These are phyloP conservation scores for Aspergillus sp. DNA, from an alignment of 2,329 filamentous ascomycete genomes.

Conservation along the genomic window DNA sequence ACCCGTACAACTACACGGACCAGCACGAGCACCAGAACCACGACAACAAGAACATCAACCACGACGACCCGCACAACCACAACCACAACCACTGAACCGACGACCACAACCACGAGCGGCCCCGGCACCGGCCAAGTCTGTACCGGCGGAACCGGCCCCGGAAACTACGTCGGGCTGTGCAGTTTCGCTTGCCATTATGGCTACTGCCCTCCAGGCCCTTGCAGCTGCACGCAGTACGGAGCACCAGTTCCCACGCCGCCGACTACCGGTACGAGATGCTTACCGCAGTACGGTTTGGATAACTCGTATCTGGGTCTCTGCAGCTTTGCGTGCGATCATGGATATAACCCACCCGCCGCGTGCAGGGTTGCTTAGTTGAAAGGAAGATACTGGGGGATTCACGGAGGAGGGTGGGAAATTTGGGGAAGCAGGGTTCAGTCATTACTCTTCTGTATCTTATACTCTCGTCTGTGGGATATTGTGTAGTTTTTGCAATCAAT, in stretches of 20 bases:
- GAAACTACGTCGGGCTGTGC: constrained; percentile 37
- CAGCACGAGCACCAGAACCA: neutral
- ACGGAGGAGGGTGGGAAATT: neutral
- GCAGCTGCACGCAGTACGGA: constrained; percentile 35
- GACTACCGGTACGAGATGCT: constrained; percentile 25
- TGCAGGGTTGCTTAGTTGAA: constrained; percentile 16
- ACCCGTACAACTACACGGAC: neutral
- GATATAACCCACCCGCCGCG: constrained; percentile 48
- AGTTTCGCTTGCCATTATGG: constrained; percentile 36
- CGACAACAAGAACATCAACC: neutral
- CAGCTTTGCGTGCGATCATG: constrained; percentile 53
- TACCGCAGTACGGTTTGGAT: constrained; percentile 29
- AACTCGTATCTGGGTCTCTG: constrained; percentile 52
- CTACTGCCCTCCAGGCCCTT: constrained; percentile 37
- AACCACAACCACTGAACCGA: neutral
- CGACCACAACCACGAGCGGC: neutral
- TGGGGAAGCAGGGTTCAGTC: neutral
- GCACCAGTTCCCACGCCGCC: constrained; percentile 29
- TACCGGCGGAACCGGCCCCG: constrained; percentile 33
- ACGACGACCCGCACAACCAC: neutral
- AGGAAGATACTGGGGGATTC: neutral
- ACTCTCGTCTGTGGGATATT: neutral
- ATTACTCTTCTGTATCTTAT: neutral
- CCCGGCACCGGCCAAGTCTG: constrained; percentile 26
- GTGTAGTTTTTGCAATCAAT: neutral